Evolutionary conservation across 1,284 basidiomycete genomes (phyloP), one percentile per base, ranked within the genome.

Genomic region (Cutaneotrichosporon sp.): DNA sequence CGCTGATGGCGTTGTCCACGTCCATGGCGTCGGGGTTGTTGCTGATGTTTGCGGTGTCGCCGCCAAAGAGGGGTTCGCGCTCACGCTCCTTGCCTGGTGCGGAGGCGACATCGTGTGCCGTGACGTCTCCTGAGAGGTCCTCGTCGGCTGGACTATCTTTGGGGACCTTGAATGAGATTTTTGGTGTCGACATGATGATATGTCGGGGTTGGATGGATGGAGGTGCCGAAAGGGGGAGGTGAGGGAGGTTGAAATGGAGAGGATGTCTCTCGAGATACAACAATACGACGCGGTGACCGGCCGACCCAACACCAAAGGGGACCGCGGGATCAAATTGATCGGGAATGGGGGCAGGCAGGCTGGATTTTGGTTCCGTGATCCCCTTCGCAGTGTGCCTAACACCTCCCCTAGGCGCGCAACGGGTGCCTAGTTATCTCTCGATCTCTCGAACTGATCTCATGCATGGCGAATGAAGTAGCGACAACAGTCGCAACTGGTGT

Each of bases 41-140:
- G 52, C 64, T 66, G 54, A 76, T 70, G 60, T 75, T 76, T 1
- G 62, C 62, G 14, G 75, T 62, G 27, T 74, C 68, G 14, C 73
- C 71, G 34, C 71, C 69, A 47, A 72, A 70, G 24, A 75, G 47
- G 7, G 74, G 72, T 49, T 74, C 73, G 53, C 70, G 62, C 61
- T 76, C 75, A 48, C 71, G 62, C 52, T 75, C 74, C 51, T 76
- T 76, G 20, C 75, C 75, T 0, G 74, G 72, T 0, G 75, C 75
- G 14, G 61, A 49, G 6, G 68, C 50, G 20, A 72, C 57, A 52
- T 75, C 71, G 42, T 72, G 71, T 20, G 66, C 64, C 12, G 59
- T 54, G 14, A 75, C 73, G 43, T 65, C 65, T n/a, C 69, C 68
- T 10, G 59, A 52, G 5, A 61, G 58, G n/a, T 60, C 60, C 14